Conservation (phyloP, 2,329 filamentous ascomycete species). For the Pseudodiploospora longispora region DNA sequence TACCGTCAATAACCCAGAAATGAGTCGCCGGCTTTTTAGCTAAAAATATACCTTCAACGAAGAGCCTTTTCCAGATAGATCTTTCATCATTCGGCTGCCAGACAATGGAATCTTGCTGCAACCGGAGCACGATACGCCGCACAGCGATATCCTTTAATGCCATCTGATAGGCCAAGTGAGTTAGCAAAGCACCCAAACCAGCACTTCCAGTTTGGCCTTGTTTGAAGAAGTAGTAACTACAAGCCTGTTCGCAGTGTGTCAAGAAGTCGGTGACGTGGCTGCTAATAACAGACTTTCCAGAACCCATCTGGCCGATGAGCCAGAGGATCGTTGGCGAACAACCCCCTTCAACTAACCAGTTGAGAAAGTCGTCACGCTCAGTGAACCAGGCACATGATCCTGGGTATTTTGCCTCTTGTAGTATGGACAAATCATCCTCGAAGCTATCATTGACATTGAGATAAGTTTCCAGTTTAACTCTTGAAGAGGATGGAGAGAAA, state of each 20-base stretch:
- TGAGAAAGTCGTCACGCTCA: neutral
- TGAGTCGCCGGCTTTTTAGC: neutral
- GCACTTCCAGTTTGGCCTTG: neutral
- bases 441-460: neutral
- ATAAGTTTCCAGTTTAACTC: neutral
- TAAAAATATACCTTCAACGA: constrained; percentile 4
- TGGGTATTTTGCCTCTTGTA: constrained; percentile 1
- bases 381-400: constrained; percentile 7
- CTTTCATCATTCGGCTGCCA: neutral
- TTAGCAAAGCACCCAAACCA: neutral
- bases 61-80: constrained; percentile 4
- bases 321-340: constrained; percentile 1
- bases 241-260: neutral
- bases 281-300: constrained; percentile 4
- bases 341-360: neutral
- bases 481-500: neutral
- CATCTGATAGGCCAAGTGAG: constrained; percentile 1
- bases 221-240: constrained; percentile 5
- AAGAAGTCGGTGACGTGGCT: constrained; percentile 1
- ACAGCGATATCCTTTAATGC: constrained; percentile 1
- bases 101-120: neutral
- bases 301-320: constrained; percentile 2
- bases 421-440: constrained; percentile 2
- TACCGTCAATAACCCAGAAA: constrained; percentile 5
- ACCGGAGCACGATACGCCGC: neutral